Base-by-base conservation (phyloP, 768 basidiomycete species). In the Lactarius hengduanensis region DNA sequence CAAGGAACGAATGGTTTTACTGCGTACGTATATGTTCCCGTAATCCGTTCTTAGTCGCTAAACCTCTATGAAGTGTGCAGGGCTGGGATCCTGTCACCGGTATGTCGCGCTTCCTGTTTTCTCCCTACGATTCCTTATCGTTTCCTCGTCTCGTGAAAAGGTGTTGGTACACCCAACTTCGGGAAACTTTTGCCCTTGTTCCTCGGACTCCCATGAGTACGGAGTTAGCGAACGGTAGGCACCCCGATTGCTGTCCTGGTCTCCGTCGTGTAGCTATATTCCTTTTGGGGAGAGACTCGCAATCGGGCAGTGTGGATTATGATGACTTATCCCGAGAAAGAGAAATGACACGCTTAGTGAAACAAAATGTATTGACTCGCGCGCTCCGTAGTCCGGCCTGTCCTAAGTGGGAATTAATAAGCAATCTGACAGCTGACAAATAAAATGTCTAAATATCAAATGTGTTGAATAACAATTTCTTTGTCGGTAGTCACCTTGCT, bases 131-230 rank as follows among this genome's bases (percentile, higher is more conserved):
- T 30, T 30, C 2, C n/a, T 47, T 7, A 41, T 20, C 45, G 18
- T 10, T 55, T 50, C 11, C 32, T 36, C 34, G 9, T 34, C 34
- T 34, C n/a, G 11, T 20, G 36, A 63, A 53, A 53, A 68, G 72
- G 72, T 50, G 71, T 75, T 18, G 74, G 74, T 53, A 75, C 74
- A 1, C 74, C 74, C 2, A 73, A 75, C 64, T 67, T 75, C 45
- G 64, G 67, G 5, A 67, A 71, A 36, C 63, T 75, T 5, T 32
- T 75, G 40, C 65, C 67, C 15, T 68, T 72, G n/a, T 75, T 74
- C 70, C 45, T 74, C 57, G 69, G 26, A 13, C 56, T 75, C 28
- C 73, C 74, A 4, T 75, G 30, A 56, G 32, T 10, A 18, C 54
- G 1, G 15, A 34, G 18, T 32, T 18, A 16, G 18, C 4, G 18